A percentile compares a stretch with the other conserved stretches of the same genome.
These are phyloP conservation scores for Neurospora sp. DNA, from an alignment of 495 filamentous ascomycete species.

Conservation along the genomic window DNA sequence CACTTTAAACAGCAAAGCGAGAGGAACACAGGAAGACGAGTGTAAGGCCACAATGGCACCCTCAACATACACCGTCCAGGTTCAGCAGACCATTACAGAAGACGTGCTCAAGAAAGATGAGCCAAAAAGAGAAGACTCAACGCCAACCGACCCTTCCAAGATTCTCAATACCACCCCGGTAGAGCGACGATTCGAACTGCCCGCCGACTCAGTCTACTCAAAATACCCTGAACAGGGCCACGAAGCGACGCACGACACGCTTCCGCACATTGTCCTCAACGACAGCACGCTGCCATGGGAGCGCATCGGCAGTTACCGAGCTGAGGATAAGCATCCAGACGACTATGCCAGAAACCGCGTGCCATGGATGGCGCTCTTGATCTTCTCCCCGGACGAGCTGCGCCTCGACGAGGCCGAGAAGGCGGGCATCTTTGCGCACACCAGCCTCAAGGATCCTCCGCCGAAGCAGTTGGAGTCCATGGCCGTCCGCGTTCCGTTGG, in stretches of 20 bases:
- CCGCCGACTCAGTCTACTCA: constrained; percentile 19
- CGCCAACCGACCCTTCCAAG: too few relatives aligned
- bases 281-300: constrained; percentile 43
- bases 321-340: neutral
- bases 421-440: neutral
- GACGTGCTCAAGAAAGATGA: too few relatives aligned
- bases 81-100: too few relatives aligned
- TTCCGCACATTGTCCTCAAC: constrained; percentile 42
- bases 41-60: too few relatives aligned
- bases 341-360: constrained; percentile 14
- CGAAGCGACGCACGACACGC: constrained; percentile 18
- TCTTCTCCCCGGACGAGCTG: constrained; percentile 25
- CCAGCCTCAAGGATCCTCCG: neutral
- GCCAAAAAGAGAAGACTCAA: too few relatives aligned
- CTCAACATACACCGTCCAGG: too few relatives aligned
- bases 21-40: too few relatives aligned
- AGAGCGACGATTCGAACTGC: constrained; percentile 14
- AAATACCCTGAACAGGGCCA: constrained; percentile 34
- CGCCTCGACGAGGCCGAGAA: neutral
- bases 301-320: neutral
- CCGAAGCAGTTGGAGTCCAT: constrained; percentile 8
- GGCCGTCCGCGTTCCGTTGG: neutral
- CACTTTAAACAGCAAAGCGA: too few relatives aligned
- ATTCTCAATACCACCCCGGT: too few relatives aligned
- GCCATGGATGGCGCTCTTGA: constrained; percentile 31